phyloP scores from a whole-genome alignment of 768 basidiomycete genomes.

The Lentinula edodes region DNA sequence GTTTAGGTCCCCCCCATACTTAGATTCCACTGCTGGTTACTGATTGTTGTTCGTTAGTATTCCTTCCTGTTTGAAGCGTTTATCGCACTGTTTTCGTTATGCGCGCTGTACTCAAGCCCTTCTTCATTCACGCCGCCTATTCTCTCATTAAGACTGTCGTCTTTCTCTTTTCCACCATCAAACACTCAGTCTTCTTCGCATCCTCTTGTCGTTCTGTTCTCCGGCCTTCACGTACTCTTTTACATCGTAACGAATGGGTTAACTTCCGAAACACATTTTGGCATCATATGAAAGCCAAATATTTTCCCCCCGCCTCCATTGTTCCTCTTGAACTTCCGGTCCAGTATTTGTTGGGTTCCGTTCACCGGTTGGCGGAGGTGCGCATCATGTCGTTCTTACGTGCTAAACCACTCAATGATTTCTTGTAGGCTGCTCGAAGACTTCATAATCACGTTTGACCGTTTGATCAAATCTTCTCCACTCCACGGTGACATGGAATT shows the following conservation, averaged over 20 bases:
- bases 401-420: not conserved
- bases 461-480: conserved; percentile 21
- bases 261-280: conserved; percentile 52
- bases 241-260: conserved; percentile 57
- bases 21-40: no score
- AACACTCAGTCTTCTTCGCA: conserved; percentile 78
- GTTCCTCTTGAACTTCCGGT: conserved; percentile 63
- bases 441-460: conserved; percentile 36
- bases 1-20: no score
- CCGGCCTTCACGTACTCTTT: conserved; percentile 51
- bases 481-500: conserved; percentile 42
- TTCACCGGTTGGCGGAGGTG: not conserved
- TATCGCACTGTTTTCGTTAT: no score
- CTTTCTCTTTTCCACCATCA: conserved; percentile 87
- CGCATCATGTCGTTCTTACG: not conserved
- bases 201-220: conserved; percentile 37
- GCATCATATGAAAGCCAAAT: conserved; percentile 25
- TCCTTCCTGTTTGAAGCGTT: no score
- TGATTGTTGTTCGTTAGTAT: no score
- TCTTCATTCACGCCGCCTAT: no score
- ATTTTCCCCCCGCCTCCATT: conserved; percentile 18
- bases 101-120: no score
- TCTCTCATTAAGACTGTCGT: no score
- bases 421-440: conserved; percentile 35
- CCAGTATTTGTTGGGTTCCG: conserved; percentile 47